phyloP scores from a whole-genome alignment of 1,139 yeast species.

The Kodamaea plutei region DNA sequence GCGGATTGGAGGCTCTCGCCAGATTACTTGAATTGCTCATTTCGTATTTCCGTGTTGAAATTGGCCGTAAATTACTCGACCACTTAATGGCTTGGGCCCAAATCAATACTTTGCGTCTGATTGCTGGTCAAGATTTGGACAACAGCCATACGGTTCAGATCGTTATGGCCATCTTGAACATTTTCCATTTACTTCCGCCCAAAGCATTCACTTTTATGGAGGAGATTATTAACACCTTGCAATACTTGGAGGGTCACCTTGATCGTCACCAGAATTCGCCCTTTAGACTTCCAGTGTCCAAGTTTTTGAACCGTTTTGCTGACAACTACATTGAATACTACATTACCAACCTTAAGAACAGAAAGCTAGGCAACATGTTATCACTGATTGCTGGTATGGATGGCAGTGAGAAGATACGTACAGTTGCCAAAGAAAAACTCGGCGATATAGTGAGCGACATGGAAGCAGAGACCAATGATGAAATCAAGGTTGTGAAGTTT shows the following conservation, averaged over 20 bases:
- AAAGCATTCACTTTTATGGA: conserved; percentile 91
- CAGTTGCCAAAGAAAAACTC: conserved; percentile 51
- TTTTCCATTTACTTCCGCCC: conserved; percentile 87
- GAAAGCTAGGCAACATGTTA: conserved; percentile 64
- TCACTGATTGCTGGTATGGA: conserved; percentile 60
- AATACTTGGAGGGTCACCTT: conserved; percentile 74
- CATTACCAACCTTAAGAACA: conserved; percentile 58
- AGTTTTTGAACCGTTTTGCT: conserved; percentile 79
- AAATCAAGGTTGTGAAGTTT: conserved; percentile 56
- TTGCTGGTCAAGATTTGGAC: conserved; percentile 70
- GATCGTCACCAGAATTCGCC: conserved; percentile 88
- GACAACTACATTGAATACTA: conserved; percentile 72
- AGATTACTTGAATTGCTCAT: conserved; percentile 80
- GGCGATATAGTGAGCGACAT: conserved; percentile 33
- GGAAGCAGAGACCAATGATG: conserved; percentile 46
- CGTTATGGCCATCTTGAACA: conserved; percentile 84
- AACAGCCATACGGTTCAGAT: conserved; percentile 80
- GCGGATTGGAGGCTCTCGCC: conserved; percentile 90
- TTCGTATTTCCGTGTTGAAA: conserved; percentile 93
- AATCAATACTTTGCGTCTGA: conserved; percentile 65
- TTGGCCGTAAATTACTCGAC: conserved; percentile 87
- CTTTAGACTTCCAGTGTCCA: conserved; percentile 86
- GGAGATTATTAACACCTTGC: conserved; percentile 72
- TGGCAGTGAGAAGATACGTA: conserved; percentile 56
- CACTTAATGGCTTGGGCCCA: conserved; percentile 98